Base-by-base conservation (phyloP, 164 flowering plant species). In the Brasenia schreberi region DNA sequence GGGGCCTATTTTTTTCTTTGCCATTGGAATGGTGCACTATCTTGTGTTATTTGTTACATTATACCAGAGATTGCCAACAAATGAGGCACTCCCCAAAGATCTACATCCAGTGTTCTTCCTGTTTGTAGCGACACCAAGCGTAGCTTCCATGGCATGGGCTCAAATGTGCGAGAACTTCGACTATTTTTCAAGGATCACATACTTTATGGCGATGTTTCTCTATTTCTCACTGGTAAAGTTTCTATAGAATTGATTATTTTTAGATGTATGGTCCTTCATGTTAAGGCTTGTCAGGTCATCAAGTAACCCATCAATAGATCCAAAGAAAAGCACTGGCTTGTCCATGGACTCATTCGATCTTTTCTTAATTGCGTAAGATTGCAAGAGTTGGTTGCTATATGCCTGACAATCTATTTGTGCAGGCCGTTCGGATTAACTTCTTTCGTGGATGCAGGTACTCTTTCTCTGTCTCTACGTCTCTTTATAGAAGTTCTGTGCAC, bases 91-190 rank as follows among this genome's bases (percentile, higher is more conserved):
- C 0, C 75, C 77, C 33, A 63, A 65, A 7, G 63, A 65, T 67
- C 60, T 77, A 0, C 59, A 68, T 63, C 80, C 77, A 0, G 75
- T 74, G 0, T 71, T 69, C 69, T 77, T 73, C 73, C 65, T 77
- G 67, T 77, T 71, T 62, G 49, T 77, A 7, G 75, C 77, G 1
- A 69, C 77, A 5, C 80, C 77, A 4, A 71, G 80, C 68, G 71
- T 69, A 68, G 80, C 80, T 0, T 74, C 77, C 71, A 61, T 77
- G 67, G 77, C 77, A 1, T 77, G 80, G 77, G 60, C 43, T 61
- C 69, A 75, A 3, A 77, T 77, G n/a, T 44, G 69, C 5, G 80
- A 77, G 12, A 65, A 18, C 44, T 73, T 73, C 59, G 74, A 69
- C 59, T 63, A 39, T 7, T 9, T 68, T n/a, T 65, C 77, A 14